These are phyloP conservation scores for Tylopilus balloui DNA, from an alignment of 768 basidiomycete genomes.

Conservation along the genomic window DNA sequence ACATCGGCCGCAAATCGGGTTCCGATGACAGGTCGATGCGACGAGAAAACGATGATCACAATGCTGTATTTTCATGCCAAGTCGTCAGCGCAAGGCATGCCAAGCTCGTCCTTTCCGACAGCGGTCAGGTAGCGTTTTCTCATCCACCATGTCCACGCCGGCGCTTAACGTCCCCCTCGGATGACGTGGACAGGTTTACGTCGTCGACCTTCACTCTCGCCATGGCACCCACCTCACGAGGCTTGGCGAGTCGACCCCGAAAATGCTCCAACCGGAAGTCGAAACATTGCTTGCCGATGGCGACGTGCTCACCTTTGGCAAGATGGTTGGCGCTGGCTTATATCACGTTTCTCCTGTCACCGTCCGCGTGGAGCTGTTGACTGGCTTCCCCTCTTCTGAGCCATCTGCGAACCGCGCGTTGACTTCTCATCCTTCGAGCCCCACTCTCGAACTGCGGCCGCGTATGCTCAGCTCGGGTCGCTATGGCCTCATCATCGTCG, in stretches of 20 bases:
- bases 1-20: constrained; percentile 65
- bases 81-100: constrained; percentile 79
- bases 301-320: constrained; percentile 74
- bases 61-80: constrained; percentile 67
- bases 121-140: constrained; percentile 51
- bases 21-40: constrained; percentile 39
- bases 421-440: constrained; percentile 29
- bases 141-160: constrained; percentile 9
- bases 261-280: constrained; percentile 48
- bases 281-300: constrained; percentile 59
- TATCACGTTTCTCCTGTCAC: constrained; percentile 61
- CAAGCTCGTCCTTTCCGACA: constrained; percentile 68
- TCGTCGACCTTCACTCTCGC: constrained; percentile 69
- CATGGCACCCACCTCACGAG: constrained; percentile 71
- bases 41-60: constrained; percentile 38
- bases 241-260: constrained; percentile 45
- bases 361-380: constrained; percentile 53
- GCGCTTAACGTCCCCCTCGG: constrained; percentile 11
- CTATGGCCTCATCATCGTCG: constrained; percentile 48
- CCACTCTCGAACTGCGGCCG: constrained; percentile 17
- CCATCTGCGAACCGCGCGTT: constrained; percentile 15
- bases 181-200: constrained; percentile 47
- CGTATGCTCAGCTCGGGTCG: constrained; percentile 49
- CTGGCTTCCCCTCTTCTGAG: constrained; percentile 7
- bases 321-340: constrained; percentile 60